Percentiles rank a stretch among this genome's conserved stretches.
phyloP scores from a whole-genome alignment of 2,329 filamentous ascomycete genomes.

The Ascomycota sp. region DNA sequence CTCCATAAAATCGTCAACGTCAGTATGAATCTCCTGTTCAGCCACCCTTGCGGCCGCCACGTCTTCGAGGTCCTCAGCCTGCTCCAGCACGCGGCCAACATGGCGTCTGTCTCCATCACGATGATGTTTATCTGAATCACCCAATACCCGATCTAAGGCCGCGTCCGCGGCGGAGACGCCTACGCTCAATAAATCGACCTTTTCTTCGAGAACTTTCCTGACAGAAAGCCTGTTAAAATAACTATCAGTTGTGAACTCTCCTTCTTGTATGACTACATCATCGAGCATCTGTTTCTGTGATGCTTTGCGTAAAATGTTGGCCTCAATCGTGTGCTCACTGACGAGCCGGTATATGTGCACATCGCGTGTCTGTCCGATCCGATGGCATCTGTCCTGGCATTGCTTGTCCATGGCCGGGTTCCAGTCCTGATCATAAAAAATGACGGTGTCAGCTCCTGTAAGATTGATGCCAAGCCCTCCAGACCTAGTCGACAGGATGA shows the following conservation, averaged over 20 bases:
- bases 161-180: conserved; percentile 51
- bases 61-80: conserved; percentile 82
- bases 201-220: conserved; percentile 42
- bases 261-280: conserved; percentile 94
- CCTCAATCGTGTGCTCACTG: conserved; percentile 86
- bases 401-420: conserved; percentile 99
- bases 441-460: conserved; percentile 88
- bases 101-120: conserved; percentile 36
- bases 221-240: conserved; percentile 68
- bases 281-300: conserved; percentile 96
- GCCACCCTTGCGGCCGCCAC: conserved; percentile 69
- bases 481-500: conserved; percentile 85
- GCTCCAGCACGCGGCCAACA: conserved; percentile 55
- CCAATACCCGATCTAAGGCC: conserved; percentile 71
- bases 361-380: conserved; percentile 90
- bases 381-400: conserved; percentile 90
- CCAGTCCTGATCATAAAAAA: conserved; percentile 98
- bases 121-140: conserved; percentile 36
- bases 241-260: conserved; percentile 77
- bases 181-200: conserved; percentile 23
- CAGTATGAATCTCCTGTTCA: conserved; percentile 69
- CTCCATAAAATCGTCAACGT: conserved; percentile 68
- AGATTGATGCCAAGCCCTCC: conserved; percentile 91
- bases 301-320: conserved; percentile 88
- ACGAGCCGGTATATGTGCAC: conserved; percentile 94